A percentile compares a stretch with the other conserved stretches of the same genome.
Evolutionary conservation across 2,329 filamentous ascomycete species (phyloP).

Genomic region (Elsinoe necatrix): DNA sequence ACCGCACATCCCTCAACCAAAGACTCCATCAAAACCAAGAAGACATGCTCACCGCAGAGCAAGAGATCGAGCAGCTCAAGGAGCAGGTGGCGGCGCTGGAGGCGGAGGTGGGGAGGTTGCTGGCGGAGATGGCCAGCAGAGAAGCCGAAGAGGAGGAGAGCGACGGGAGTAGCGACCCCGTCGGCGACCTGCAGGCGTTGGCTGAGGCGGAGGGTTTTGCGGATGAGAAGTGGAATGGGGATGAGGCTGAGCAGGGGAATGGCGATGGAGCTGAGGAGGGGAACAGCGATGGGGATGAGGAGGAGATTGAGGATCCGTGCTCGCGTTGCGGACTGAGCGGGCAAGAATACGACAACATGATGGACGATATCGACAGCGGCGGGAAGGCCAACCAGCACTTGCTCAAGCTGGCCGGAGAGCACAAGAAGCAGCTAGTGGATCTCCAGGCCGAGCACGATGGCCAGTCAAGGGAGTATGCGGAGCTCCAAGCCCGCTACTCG

Average conservation of each 20-base stretch:
- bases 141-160: neutral
- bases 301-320: neutral
- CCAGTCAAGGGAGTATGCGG: neutral
- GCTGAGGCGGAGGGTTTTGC: neutral
- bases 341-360: neutral
- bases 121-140: neutral
- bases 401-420: neutral
- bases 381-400: neutral
- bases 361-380: neutral
- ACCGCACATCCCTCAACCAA: neutral
- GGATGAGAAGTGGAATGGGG: neutral
- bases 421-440: neutral
- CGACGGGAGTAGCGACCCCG: neutral
- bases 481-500: too few species aligned
- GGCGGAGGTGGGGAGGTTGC: neutral
- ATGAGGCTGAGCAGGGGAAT: neutral
- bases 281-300: neutral
- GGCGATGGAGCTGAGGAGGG: neutral
- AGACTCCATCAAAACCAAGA: neutral
- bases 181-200: neutral
- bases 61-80: slow-evolving; percentile 1
- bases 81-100: neutral
- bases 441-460: neutral
- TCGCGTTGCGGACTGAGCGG: neutral
- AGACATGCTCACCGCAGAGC: neutral